Evolutionary conservation across 192 early-diverging fungal genomes (phyloP).

Genomic region (Linnemannia exigua): DNA sequence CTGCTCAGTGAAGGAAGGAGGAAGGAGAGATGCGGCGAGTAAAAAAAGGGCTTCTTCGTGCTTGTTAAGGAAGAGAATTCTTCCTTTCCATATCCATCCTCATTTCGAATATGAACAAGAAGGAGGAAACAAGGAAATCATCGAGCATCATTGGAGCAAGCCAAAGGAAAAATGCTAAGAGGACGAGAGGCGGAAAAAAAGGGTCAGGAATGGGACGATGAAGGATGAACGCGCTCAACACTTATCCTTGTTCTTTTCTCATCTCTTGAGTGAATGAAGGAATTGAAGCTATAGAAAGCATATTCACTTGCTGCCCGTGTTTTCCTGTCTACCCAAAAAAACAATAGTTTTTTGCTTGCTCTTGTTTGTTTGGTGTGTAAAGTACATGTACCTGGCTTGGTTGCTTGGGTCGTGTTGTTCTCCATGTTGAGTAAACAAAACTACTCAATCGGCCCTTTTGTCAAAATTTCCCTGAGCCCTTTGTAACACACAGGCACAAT

Average conservation of each 20-base stretch:
- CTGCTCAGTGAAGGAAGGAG: background rate
- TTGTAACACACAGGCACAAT: background rate
- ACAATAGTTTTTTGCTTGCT: too few species aligned
- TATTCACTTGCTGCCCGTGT: slow-evolving; percentile 13
- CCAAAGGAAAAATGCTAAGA: background rate
- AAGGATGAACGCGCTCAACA: background rate
- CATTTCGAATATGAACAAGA: background rate
- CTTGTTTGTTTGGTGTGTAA: too few species aligned
- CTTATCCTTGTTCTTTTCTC: background rate
- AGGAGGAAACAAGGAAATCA: background rate
- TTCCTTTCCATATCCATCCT: background rate
- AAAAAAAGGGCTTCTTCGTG: background rate
- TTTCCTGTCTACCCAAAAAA: slow-evolving; percentile 4
- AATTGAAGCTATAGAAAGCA: background rate
- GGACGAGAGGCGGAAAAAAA: too few species aligned
- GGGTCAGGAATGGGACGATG: background rate
- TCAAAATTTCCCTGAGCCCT: background rate
- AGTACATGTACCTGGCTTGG: too few species aligned
- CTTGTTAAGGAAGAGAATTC: background rate
- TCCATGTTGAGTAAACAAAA: background rate
- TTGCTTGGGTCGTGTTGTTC: background rate
- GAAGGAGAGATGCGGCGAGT: background rate
- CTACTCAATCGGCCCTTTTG: slow-evolving; percentile 3
- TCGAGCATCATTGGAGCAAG: background rate
- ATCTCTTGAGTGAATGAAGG: background rate